Conservation (phyloP, 441 rosid species). For the Metrosideros polymorpha region DNA sequence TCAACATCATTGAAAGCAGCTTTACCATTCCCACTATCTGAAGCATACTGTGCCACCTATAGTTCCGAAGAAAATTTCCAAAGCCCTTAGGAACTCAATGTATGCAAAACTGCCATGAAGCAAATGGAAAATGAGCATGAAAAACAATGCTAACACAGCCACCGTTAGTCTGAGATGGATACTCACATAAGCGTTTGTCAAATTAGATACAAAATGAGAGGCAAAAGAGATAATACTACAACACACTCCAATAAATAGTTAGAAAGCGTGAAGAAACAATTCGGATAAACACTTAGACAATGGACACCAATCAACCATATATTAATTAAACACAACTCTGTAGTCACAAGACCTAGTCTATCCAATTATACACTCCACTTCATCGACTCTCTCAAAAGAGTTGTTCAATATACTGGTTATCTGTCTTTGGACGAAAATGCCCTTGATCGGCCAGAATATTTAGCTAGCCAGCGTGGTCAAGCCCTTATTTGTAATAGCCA, state of each 20-base stretch:
- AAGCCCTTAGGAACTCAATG: conserved; percentile 31
- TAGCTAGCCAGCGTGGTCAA: too few species aligned
- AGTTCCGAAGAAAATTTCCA: conserved; percentile 36
- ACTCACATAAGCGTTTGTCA: neutral
- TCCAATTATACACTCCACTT: neutral
- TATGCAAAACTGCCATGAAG: conserved; percentile 31
- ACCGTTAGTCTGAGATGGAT: neutral
- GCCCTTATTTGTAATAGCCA: too few species aligned
- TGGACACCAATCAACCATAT: neutral
- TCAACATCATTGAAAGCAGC: conserved; percentile 61
- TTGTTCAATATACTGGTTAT: neutral
- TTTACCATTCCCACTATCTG: conserved; percentile 63
- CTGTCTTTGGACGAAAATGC: too few species aligned
- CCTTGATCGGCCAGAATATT: too few species aligned
- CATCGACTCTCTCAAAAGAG: neutral
- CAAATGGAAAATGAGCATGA: conserved; percentile 13
- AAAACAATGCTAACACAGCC: neutral
- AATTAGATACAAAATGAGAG: neutral
- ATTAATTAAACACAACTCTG: neutral
- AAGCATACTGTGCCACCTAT: conserved; percentile 94
- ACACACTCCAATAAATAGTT: too few species aligned
- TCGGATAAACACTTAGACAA: neutral
- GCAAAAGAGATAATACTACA: neutral
- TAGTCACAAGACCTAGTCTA: neutral
- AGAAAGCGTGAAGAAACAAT: neutral